Conservation (phyloP, 1,139 yeast genomes). For the Saccharomyces pastorianus region DNA sequence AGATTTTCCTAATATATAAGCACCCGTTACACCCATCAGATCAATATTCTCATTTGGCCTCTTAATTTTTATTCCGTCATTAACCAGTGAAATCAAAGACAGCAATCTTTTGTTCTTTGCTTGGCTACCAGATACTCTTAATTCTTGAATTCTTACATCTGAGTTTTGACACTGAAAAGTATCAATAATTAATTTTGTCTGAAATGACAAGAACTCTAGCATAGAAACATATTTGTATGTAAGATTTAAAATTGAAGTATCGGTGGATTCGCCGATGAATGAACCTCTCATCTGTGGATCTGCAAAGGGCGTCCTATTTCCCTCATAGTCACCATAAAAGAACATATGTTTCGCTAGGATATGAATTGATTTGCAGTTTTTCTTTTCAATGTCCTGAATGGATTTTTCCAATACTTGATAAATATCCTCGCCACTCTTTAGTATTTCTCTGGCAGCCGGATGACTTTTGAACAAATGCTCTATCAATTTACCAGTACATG, state of each 20-base stretch:
- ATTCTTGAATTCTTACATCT: slow-evolving; percentile 24
- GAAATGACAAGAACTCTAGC: slow-evolving; percentile 46
- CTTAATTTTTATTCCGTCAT: slow-evolving; percentile 10
- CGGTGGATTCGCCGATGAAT: slow-evolving; percentile 39
- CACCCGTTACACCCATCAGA: slow-evolving; percentile 36
- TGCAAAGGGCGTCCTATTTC: slow-evolving; percentile 49
- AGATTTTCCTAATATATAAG: slow-evolving; percentile 30
- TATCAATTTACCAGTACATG: slow-evolving; percentile 48
- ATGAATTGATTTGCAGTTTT: slow-evolving; percentile 28
- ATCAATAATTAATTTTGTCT: slow-evolving; percentile 37
- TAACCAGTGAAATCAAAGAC: slow-evolving; percentile 26
- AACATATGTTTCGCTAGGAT: slow-evolving; percentile 35
- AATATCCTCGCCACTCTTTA: slow-evolving; percentile 12
- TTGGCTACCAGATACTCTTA: slow-evolving; percentile 46
- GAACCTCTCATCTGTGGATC: slow-evolving; percentile 44
- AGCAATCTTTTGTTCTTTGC: slow-evolving; percentile 40
- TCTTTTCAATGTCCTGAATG: slow-evolving; percentile 27
- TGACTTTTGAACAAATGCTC: slow-evolving; percentile 40
- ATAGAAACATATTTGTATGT: slow-evolving; percentile 39
- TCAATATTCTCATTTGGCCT: slow-evolving; percentile 18
- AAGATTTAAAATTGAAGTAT: slow-evolving; percentile 29
- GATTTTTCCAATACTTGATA: slow-evolving; percentile 34
- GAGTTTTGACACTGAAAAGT: slow-evolving; percentile 18
- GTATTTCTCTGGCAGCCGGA: slow-evolving; percentile 28
- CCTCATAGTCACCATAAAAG: slow-evolving; percentile 48